Base-by-base conservation (phyloP, 176 grass and related monocot genomes). In the Musa beccarii region DNA sequence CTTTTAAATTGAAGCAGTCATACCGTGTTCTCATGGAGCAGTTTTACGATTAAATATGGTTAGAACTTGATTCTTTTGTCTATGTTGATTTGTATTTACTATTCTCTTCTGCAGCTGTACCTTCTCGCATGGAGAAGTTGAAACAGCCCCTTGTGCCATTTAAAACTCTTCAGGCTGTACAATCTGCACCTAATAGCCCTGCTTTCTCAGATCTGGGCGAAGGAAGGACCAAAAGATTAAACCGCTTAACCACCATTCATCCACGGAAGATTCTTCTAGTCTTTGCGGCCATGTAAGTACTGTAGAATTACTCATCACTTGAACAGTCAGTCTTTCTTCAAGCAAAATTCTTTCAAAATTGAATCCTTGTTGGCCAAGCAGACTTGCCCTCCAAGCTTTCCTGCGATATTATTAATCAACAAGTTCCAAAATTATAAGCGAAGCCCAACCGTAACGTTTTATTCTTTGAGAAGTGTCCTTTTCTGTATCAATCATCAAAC, bases 201-300 rank as follows among this genome's bases (percentile, higher is more conserved):
- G 79, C 83, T 78, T 74, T 87, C 20, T 64, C 74, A 0, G 90
- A 99, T 50, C 56, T 81, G 72, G 76, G 81, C 9, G 95, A 99
- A 83, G 84, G 84, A 66, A 94, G 84, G 78, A 75, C 19, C 75
- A 93, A 89, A 70, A 83, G 83, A 84, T 94, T 99, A 17, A 82
- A 76, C 66, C 84, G 86, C 2, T 59, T 99, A 52, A 80, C 80
- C 8, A 67, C 81, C 34, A 43, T 43, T 49, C 85, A 92, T 71
- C 90, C 95, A 50, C 79, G 84, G 34, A 94, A 82, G 89, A 92
- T 99, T 13, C 81, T 94, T 62, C 88, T 99, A 49, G 76, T 99
- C 24, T 99, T 99, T 74, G 95, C 88, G n/a, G 92, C 91, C 22
- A 52, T 99, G 95, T 94, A 89, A 92, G 95, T 79, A 24, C 51